Percentiles rank a stretch among this genome's conserved stretches.
Evolutionary conservation across 1,284 basidiomycete genomes (phyloP).

Genomic region (Ustilago tritici): DNA sequence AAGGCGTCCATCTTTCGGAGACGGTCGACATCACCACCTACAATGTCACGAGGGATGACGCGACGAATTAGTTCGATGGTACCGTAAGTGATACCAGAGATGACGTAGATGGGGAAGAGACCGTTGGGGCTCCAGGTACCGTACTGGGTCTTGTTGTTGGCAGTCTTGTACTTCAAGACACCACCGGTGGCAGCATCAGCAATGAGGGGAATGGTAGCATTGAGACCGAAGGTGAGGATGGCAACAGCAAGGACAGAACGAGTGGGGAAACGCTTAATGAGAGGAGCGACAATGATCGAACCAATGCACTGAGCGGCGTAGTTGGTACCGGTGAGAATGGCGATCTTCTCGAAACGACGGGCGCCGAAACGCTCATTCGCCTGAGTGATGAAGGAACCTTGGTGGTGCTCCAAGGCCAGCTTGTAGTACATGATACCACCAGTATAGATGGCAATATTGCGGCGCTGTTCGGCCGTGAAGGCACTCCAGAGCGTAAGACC

Average conservation of each 20-base stretch:
- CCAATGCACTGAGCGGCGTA: conserved; percentile 67
- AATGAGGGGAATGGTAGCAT: conserved; percentile 68
- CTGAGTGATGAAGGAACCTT: conserved; percentile 65
- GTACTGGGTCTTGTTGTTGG: conserved; percentile 65
- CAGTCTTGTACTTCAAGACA: conserved; percentile 55
- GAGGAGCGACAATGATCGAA: conserved; percentile 66
- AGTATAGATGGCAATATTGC: conserved; percentile 62
- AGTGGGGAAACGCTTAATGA: conserved; percentile 70
- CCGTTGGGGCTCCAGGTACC: conserved; percentile 68
- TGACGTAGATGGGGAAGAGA: conserved; percentile 67
- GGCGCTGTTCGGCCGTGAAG: conserved; percentile 58
- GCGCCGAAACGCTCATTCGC: conserved; percentile 64
- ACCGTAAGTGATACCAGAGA: conserved; percentile 69
- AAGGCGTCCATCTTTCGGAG: conserved; percentile 70
- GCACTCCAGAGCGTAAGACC: conserved; percentile 27
- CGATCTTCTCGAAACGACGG: conserved; percentile 62
- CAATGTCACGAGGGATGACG: conserved; percentile 69
- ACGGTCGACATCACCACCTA: conserved; percentile 64
- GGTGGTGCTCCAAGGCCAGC: conserved; percentile 52
- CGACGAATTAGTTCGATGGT: conserved; percentile 70
- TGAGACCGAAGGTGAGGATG: conserved; percentile 68
- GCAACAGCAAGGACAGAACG: conserved; percentile 68
- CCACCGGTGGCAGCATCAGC: conserved; percentile 69
- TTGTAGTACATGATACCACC: conserved; percentile 64
- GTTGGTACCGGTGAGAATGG: conserved; percentile 65